Percentiles rank a stretch among this genome's conserved stretches.
Evolutionary conservation across 148 eudicot species (phyloP).

Genomic region (Linanthus parryae): DNA sequence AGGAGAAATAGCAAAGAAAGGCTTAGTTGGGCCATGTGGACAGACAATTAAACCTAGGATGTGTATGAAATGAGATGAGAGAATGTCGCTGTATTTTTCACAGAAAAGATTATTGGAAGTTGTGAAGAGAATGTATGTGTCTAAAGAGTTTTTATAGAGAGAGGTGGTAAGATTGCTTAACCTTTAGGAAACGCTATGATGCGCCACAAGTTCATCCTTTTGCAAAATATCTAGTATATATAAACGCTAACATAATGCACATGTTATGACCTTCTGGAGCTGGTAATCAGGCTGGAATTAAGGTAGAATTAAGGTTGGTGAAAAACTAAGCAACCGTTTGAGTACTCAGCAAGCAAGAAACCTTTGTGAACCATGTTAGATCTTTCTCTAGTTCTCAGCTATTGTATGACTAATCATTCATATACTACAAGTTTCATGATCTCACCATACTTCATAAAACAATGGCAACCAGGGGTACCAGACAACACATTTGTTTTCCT

Average conservation of each 20-base stretch:
- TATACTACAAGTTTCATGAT: too few species aligned
- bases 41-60: neutral
- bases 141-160: conserved; percentile 1
- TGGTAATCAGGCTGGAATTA: neutral
- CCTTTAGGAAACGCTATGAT: neutral
- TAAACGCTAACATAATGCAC: neutral
- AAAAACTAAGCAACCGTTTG: neutral
- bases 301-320: neutral
- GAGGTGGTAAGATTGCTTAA: conserved; percentile 6
- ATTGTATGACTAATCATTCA: neutral
- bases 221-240: neutral
- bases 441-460: too few species aligned
- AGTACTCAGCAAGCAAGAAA: neutral
- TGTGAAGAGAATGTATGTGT: neutral
- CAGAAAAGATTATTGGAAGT: too few species aligned
- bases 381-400: neutral
- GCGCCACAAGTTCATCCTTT: too few species aligned
- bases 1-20: conserved; percentile 17
- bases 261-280: conserved; percentile 6
- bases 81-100: neutral
- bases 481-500: too few species aligned
- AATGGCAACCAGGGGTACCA: too few species aligned
- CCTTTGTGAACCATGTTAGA: neutral
- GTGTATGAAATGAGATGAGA: neutral
- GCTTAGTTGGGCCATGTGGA: conserved; percentile 29